Conservation (phyloP, 768 basidiomycete species). For the Chalciporus chontae region DNA sequence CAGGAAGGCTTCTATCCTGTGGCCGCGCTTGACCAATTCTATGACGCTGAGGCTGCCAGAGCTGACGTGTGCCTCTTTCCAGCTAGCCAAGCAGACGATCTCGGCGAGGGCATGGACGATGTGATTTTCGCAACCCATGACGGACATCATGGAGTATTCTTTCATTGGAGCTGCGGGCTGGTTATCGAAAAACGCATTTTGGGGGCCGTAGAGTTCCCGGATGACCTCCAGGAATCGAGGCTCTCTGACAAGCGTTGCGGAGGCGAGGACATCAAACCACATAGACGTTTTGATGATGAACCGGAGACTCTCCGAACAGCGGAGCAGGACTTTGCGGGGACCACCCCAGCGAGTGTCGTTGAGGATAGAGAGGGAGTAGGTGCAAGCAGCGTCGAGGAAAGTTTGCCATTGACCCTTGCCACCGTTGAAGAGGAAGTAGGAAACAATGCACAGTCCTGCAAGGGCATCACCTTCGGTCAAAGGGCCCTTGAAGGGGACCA, state of each 20-base stretch:
- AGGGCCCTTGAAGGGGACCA: constrained; percentile 17
- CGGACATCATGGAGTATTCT: constrained; percentile 68
- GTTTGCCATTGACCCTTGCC: constrained; percentile 65
- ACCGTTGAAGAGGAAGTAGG: constrained; percentile 74
- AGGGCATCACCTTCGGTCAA: constrained; percentile 68
- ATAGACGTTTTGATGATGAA: constrained; percentile 83
- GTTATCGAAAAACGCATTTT: constrained; percentile 18
- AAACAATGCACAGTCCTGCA: constrained; percentile 73
- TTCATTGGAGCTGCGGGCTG: constrained; percentile 38
- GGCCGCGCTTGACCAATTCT: constrained; percentile 53
- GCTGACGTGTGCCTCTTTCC: constrained; percentile 49
- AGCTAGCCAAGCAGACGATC: constrained; percentile 58
- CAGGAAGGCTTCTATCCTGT: constrained; percentile 44
- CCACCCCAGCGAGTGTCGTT: constrained; percentile 33
- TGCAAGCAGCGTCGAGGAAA: constrained; percentile 61
- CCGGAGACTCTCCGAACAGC: constrained; percentile 47
- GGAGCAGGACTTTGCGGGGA: constrained; percentile 43
- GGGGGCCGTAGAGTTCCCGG: constrained; percentile 47
- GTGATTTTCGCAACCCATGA: constrained; percentile 83
- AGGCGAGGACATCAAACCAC: constrained; percentile 85
- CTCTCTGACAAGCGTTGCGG: constrained; percentile 57
- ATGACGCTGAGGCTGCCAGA: constrained; percentile 54
- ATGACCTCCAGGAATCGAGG: constrained; percentile 60
- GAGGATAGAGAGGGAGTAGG: constrained; percentile 52
- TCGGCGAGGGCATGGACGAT: constrained; percentile 79